Conservation (phyloP, 495 filamentous ascomycete genomes). For the Penicillium canescens region DNA sequence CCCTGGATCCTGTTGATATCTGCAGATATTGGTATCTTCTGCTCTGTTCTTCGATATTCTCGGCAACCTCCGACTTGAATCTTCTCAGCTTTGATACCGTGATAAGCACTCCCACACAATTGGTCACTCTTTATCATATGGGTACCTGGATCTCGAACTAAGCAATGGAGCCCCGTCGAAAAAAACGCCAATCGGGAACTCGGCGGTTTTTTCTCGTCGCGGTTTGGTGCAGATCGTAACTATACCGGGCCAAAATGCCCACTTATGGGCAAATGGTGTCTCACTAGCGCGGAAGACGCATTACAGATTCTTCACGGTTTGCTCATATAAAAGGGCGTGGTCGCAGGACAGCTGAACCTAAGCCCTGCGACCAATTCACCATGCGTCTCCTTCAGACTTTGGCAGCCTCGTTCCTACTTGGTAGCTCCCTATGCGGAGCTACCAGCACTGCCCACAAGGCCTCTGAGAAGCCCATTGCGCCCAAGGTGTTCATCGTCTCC, state of each 20-base stretch:
- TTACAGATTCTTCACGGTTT: neutral
- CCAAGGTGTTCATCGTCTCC: slow-evolving; percentile 70
- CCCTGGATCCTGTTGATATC: too few species aligned
- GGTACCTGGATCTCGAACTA: neutral
- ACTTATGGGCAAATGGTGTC: neutral
- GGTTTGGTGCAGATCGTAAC: neutral
- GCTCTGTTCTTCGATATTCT: neutral
- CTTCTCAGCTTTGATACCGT: too few species aligned
- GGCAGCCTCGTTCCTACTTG: slow-evolving; percentile 18
- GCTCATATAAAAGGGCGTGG: neutral
- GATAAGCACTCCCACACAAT: neutral
- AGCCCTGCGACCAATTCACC: neutral
- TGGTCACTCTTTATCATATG: neutral
- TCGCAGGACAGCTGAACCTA: neutral
- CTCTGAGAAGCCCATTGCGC: slow-evolving; percentile 41
- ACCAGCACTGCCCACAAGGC: slow-evolving; percentile 5
- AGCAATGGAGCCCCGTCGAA: neutral
- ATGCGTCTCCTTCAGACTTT: slow-evolving; percentile 15
- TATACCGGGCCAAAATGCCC: neutral
- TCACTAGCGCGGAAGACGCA: neutral
- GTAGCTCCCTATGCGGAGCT: slow-evolving; percentile 11
- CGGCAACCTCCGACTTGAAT: too few species aligned
- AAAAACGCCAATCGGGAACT: neutral
- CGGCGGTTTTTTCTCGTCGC: neutral
- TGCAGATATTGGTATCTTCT: neutral